Evolutionary conservation across 768 basidiomycete genomes (phyloP).

Genomic region (Rhodotorula graminis): DNA sequence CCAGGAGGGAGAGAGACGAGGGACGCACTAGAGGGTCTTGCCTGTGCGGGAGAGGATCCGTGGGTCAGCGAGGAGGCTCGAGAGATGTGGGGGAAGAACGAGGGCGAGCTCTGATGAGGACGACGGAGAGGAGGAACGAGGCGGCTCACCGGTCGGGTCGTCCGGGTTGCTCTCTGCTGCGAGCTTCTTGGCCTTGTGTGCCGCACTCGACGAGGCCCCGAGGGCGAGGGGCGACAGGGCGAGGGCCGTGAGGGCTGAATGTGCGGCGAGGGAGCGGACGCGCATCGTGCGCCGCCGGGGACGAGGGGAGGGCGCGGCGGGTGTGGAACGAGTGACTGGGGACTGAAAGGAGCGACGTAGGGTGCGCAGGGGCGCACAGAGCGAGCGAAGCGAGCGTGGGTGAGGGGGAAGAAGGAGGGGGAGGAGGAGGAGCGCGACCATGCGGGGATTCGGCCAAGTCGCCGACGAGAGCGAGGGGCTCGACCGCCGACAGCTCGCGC

Average conservation of each 20-base stretch:
- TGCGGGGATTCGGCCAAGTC: no score
- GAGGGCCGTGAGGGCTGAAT: not conserved
- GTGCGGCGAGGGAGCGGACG: not conserved
- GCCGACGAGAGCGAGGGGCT: no score
- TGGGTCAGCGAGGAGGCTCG: no score
- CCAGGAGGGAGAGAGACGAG: not conserved
- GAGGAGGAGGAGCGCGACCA: no score
- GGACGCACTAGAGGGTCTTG: constrained; percentile 18
- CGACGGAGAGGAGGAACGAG: not conserved
- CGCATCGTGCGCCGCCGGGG: no score
- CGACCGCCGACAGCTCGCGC: no score
- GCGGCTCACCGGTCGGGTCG: constrained; percentile 19
- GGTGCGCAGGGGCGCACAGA: not conserved
- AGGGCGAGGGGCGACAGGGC: not conserved
- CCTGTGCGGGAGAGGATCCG: not conserved
- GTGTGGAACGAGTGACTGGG: not conserved
- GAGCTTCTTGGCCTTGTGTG: not conserved
- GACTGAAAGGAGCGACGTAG: not conserved
- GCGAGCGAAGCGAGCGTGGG: no score
- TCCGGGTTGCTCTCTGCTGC: constrained; percentile 20
- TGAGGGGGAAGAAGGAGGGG: no score
- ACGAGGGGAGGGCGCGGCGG: not conserved
- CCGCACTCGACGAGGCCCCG: not conserved
- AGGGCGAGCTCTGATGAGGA: not conserved
- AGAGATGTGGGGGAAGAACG: not conserved